Evolutionary conservation across 176 grass and related monocot genomes (phyloP), one percentile per base, ranked within the genome.

Genomic region (Oryza punctata): DNA sequence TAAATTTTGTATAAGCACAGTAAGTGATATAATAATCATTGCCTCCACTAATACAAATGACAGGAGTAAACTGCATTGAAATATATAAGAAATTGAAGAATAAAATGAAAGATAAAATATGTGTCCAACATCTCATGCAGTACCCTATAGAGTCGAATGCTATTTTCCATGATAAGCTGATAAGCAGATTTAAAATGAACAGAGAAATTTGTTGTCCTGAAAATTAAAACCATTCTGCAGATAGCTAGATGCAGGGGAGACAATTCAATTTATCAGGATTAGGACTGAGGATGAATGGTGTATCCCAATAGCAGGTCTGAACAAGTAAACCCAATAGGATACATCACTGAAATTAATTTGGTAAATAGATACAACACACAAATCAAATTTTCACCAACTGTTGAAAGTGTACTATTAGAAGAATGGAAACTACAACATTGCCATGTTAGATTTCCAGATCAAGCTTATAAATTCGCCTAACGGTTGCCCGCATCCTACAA

Each of bases 1-100:
- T 98, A 63, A 65, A 76, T 54, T 74, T 81, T 38, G 18, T 30
- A 69, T 4, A 50, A 68, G 38, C 46, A 86, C 57, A 69, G 15
- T 47, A 69, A 68, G 60, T 12, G 75, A 45, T n/a, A 63, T 32
- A 18, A 78, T 37, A 78, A 33, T 7, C 32, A 67, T 7, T 33
- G 18, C 49, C 10, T 32, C 37, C 12, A 45, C 52, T 41, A 10
- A 84, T 33, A 46, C 27, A 77, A 79, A 29, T 72, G 33, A 44
- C 9, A 69, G 19, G 19, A 65, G 72, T 23, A 57, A 83, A 67
- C 54, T 60, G 40, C 7, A 41, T 41, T 41, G 54, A 54, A 52
- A 33, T 50, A 66, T 27, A 47, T 25, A 49, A 66, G 6, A 23
- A 49, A 29, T 60, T 23, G 54, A 16, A 32, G 27, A 32, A 24